Conservation (phyloP, 2,329 filamentous ascomycete species). For the Trichoderma koningiopsis region DNA sequence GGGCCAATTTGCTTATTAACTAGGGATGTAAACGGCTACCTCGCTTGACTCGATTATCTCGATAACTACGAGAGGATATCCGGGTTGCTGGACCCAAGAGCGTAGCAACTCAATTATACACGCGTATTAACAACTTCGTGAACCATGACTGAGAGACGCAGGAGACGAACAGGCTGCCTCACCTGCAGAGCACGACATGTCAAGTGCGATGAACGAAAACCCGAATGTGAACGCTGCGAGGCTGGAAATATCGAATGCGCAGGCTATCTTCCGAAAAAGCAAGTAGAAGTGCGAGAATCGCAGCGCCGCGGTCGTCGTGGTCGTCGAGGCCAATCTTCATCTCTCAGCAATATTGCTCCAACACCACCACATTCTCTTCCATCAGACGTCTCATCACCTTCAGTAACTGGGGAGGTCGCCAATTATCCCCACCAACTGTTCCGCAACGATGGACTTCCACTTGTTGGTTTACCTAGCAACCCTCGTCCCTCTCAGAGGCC, state of each 20-base stretch:
- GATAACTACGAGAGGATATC: not conserved
- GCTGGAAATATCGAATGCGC: constrained; percentile 16
- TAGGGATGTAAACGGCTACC: not conserved
- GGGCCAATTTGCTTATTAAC: not conserved
- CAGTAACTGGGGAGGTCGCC: not conserved
- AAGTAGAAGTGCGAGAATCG: not conserved
- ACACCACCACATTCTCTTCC: not conserved
- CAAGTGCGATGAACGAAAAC: constrained; percentile 20
- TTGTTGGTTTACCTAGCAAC: constrained; percentile 19
- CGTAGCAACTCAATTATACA: not conserved
- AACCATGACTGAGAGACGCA: not conserved
- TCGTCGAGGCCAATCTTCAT: not conserved
- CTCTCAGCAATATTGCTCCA: not conserved
- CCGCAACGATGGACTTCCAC: constrained; percentile 11
- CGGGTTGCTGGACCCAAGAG: not conserved
- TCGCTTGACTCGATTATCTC: constrained; percentile 19
- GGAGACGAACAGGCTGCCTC: constrained; percentile 17
- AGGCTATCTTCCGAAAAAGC: constrained; percentile 15
- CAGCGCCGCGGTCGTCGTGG: not conserved
- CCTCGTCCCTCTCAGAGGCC: constrained; percentile 7
- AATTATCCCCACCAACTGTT: constrained; percentile 5
- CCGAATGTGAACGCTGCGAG: constrained; percentile 17
- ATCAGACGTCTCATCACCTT: not conserved
- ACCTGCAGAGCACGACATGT: constrained; percentile 14
- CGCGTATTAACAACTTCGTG: not conserved